Base-by-base conservation (phyloP, 192 early-diverging fungal genomes). In the Piromyces finnis region DNA sequence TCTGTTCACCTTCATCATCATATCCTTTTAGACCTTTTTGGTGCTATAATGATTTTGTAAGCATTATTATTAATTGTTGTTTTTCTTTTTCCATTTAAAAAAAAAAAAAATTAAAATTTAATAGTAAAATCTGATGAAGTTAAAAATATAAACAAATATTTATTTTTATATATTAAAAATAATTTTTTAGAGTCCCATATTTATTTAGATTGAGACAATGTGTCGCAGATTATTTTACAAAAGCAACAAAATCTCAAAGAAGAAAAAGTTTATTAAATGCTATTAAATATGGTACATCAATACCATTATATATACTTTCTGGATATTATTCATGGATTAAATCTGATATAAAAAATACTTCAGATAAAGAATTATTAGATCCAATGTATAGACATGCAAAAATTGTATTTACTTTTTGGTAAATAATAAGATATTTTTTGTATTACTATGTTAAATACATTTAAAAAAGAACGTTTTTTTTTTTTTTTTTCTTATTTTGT, bases 241-340 rank as follows among this genome's bases (percentile, higher is more conserved):
- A 68, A 84, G 88, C 12, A 88, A 89, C 37, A 83, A 86, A 77
- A 83, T 82, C 22, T 12, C 88, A 85, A 26, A 84, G 87, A 29
- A 84, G 81, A 36, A 86, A 94, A n/a, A 96, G 97, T 77, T 80
- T 98, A 77, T 91, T 93, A 81, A 99, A 99, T 84, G 95, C 95
- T 0, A 79, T 95, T 32, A 99, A 99, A 82, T 99, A 99, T 80
- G 85, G 90, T 12, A 94, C 95, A 14, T 90, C 94, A 12, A 86
- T 96, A 78, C 94, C 94, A 0, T 93, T 95, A 77, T 91, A 94
- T 78, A 81, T 88, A 12, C 82, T 90, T 29, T 87, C 88, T 28
- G 85, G 87, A 17, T 87, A 30, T 83, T 89, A 27, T 87, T 87
- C 0, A 85, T 88, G 9, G 51, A n/a, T 68, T 9, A 68, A 68